Base-by-base conservation (phyloP, 306 rosid species). In the Sechiopsis laciniata region DNA sequence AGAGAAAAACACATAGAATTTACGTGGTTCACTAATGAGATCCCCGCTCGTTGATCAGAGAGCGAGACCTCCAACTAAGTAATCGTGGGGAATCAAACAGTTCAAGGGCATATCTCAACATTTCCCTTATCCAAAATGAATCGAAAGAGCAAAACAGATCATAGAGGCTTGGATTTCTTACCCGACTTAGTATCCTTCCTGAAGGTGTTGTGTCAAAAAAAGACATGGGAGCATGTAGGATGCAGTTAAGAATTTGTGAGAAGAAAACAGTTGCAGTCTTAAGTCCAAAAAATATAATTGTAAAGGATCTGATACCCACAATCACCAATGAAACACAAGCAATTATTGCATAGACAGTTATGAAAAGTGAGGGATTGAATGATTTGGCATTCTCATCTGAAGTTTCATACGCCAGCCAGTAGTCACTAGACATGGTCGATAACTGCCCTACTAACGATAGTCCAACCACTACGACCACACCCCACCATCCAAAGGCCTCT, bases 161-260 rank as follows among this genome's bases (percentile, higher is more conserved):
- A 5, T 19, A n/a, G n/a, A 8, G 56, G 40, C 40, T 8, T 68
- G 1, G 40, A 46, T 46, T 74, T 61, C 91, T 82, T 86, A 93
- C 98, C 89, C 99, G 85, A 75, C 99, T 94, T 29, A 94, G 83
- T 71, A 94, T 79, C 83, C 99, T 83, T 57, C 99, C 99, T 0
- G 99, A 94, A 77, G 99, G 99, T 20, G 99, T 94, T 20, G 99
- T 94, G 73, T 94, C 99, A 32, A 90, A 94, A 85, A 94, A 94
- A 67, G 99, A 84, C 97, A 94, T 91, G 72, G 97, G 99, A 35
- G 99, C 99, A 83, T 86, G 99, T 64, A 91, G 81, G 82, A 94
- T 86, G 87, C 97, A 76, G 71, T 76, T 54, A 63, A 94, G 88
- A 76, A 91, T 94, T 79, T 85, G 86, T 6, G 82, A 21, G 86